Percentiles rank a stretch among this genome's conserved stretches.
These are phyloP conservation scores for Kwoniella europaea DNA, from an alignment of 768 basidiomycete genomes.

Conservation along the genomic window DNA sequence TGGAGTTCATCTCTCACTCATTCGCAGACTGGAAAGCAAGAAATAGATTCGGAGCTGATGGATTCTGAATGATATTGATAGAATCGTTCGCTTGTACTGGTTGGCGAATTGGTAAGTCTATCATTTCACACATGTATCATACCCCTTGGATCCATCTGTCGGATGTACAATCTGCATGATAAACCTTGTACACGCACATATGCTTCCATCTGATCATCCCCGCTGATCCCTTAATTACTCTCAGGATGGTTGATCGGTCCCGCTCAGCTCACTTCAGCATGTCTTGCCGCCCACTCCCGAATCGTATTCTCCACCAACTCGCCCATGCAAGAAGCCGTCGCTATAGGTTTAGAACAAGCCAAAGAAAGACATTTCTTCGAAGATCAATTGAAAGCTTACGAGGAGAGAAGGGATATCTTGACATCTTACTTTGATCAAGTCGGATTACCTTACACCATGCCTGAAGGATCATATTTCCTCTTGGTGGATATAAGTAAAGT, in stretches of 20 bases:
- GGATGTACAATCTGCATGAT: no score
- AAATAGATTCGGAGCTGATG: no score
- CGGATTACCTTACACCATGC: slow-evolving; percentile 82
- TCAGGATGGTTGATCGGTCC: slow-evolving; percentile 93
- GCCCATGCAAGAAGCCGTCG: slow-evolving; percentile 91
- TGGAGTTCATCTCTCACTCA: no score
- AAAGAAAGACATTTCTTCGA: slow-evolving; percentile 75
- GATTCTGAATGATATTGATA: slow-evolving; percentile 47
- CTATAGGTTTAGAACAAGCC: slow-evolving; percentile 83
- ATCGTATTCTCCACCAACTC: slow-evolving; percentile 96
- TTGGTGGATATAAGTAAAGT: slow-evolving; percentile 65
- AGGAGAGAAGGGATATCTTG: slow-evolving; percentile 76
- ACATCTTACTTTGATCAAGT: slow-evolving; percentile 77
- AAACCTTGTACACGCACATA: not conserved
- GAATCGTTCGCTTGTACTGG: slow-evolving; percentile 97
- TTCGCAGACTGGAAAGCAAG: no score
- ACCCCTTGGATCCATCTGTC: no score
- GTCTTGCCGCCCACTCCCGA: slow-evolving; percentile 86
- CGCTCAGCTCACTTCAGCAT: slow-evolving; percentile 76
- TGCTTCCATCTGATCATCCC: not conserved
- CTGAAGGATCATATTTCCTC: slow-evolving; percentile 90
- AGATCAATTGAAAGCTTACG: slow-evolving; percentile 75
- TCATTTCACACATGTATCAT: not conserved
- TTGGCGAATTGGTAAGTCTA: slow-evolving; percentile 72
- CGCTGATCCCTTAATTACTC: not conserved